phyloP scores from a whole-genome alignment of 108 stramenopile species.

The Cylindrotheca fusiformis region DNA sequence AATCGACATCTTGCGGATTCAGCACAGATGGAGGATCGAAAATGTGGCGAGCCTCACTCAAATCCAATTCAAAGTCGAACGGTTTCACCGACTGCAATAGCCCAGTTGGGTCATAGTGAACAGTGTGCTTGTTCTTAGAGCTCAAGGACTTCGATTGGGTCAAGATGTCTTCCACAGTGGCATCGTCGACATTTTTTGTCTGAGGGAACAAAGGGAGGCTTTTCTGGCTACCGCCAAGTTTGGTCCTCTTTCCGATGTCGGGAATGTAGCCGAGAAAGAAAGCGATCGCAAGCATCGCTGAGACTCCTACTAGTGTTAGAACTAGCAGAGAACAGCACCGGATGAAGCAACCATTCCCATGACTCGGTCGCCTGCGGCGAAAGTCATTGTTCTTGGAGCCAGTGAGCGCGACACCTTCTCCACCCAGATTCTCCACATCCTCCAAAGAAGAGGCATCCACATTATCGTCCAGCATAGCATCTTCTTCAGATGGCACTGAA shows the following conservation, averaged over 20 bases:
- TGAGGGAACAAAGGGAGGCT: neutral
- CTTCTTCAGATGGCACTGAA: neutral
- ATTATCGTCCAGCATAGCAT: neutral
- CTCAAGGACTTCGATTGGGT: neutral
- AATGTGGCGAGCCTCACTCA: neutral
- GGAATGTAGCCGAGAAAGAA: neutral
- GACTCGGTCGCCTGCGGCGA: neutral
- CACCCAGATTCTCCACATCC: neutral
- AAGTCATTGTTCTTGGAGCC: neutral
- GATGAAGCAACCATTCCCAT: neutral
- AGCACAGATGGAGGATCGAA: neutral
- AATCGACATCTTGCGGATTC: neutral
- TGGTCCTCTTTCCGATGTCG: neutral
- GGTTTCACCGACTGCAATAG: constrained; percentile 11
- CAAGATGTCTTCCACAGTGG: neutral
- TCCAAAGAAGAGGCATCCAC: neutral
- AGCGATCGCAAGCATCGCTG: neutral
- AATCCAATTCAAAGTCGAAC: constrained; percentile 1
- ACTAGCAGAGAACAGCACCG: neutral
- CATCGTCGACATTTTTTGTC: neutral
- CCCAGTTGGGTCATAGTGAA: constrained; percentile 12
- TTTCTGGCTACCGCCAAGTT: neutral
- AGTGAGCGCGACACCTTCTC: neutral
- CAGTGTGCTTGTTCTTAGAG: constrained; percentile 3
- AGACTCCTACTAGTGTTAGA: neutral